A percentile compares a stretch with the other conserved stretches of the same genome.
These are phyloP conservation scores for Fusarium annulatum DNA, from an alignment of 2,329 filamentous ascomycete species.

Conservation along the genomic window DNA sequence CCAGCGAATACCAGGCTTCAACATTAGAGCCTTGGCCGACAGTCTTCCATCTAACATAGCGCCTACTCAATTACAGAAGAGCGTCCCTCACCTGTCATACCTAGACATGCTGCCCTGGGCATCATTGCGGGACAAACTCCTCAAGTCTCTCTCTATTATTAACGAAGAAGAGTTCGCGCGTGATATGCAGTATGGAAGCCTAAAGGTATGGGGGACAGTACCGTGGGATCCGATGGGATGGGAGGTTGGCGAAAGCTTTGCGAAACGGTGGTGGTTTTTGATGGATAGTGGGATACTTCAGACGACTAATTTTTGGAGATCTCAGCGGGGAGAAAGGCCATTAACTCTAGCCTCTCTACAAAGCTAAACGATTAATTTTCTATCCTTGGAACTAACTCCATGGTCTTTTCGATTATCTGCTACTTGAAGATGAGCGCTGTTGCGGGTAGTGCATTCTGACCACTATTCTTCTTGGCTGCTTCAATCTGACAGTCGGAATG, in stretches of 20 bases:
- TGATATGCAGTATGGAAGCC: background rate
- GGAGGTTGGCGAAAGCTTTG: slow-evolving; percentile 57
- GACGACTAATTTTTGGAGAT: slow-evolving; percentile 30
- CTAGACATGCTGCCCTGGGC: slow-evolving; percentile 32
- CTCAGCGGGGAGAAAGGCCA: background rate
- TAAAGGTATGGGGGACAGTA: slow-evolving; percentile 7
- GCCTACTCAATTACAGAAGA: slow-evolving; percentile 13
- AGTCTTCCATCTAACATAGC: background rate
- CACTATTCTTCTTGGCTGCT: no score
- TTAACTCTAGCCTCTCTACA: background rate
- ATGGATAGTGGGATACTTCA: slow-evolving; percentile 14
- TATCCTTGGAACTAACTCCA: accelerated
- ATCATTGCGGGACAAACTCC: slow-evolving; percentile 6
- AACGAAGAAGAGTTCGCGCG: slow-evolving; percentile 4
- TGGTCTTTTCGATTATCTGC: accelerated
- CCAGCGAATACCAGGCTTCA: background rate
- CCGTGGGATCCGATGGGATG: slow-evolving; percentile 51
- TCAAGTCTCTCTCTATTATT: slow-evolving; percentile 13
- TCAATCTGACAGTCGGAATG: background rate
- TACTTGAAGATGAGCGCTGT: accelerated
- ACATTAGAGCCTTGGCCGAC: background rate
- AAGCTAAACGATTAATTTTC: accelerated
- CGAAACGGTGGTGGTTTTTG: slow-evolving; percentile 32
- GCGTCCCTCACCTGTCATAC: slow-evolving; percentile 10
- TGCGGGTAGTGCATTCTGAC: background rate